These are phyloP conservation scores for Fusarium fujikuroi DNA, from an alignment of 2,329 filamentous ascomycete genomes.

Conservation along the genomic window DNA sequence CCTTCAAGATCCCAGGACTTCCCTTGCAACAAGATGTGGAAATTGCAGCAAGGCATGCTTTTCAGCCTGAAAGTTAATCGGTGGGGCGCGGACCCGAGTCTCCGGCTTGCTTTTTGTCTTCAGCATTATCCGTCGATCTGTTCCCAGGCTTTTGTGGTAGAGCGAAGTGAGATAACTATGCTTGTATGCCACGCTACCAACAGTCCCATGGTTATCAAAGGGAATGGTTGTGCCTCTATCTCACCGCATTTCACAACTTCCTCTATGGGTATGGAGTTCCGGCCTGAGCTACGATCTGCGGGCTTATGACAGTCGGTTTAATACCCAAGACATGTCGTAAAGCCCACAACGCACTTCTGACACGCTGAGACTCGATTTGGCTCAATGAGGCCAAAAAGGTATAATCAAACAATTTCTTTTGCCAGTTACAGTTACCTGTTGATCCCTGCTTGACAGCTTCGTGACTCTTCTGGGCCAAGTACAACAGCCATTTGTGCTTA, in stretches of 20 bases:
- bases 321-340: not conserved
- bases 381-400: conserved; percentile 2
- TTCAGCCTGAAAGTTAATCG: conserved; percentile 27
- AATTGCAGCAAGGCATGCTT: conserved; percentile 15
- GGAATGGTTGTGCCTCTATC: conserved; percentile 12
- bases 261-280: not conserved
- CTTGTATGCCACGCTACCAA: not conserved
- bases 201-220: conserved; percentile 1
- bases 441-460: conserved; percentile 20
- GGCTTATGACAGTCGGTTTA: not conserved
- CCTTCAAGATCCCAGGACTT: conserved; percentile 31
- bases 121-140: conserved; percentile 9
- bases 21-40: conserved; percentile 33
- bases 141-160: not conserved
- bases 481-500: not conserved
- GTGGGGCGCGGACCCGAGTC: conserved; percentile 33
- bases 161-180: conserved; percentile 10
- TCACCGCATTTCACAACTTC: conserved; percentile 17
- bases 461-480: conserved; percentile 8
- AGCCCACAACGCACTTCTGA: conserved; percentile 8
- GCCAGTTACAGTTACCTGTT: conserved; percentile 9
- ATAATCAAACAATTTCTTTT: conserved; percentile 20
- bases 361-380: conserved; percentile 22
- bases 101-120: conserved; percentile 19
- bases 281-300: conserved; percentile 13